Evolutionary conservation across 1,139 yeast species (phyloP).

Genomic region (Pichia norvegensis): DNA sequence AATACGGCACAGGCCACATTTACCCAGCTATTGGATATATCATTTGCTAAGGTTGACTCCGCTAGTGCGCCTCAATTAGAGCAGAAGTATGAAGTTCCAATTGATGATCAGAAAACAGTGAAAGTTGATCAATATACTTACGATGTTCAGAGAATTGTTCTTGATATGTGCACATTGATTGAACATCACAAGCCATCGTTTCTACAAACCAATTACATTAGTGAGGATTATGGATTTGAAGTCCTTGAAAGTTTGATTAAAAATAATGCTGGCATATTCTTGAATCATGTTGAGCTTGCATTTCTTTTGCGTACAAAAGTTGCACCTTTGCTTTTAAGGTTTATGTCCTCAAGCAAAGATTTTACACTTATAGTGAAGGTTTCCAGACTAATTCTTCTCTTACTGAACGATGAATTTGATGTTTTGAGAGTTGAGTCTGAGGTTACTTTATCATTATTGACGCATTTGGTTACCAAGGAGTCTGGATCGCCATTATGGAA

Average conservation of each 20-base stretch:
- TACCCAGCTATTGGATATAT: conserved; percentile 70
- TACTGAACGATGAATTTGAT: conserved; percentile 53
- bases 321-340: conserved; percentile 66
- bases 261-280: conserved; percentile 51
- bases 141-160: conserved; percentile 63
- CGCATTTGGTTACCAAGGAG: conserved; percentile 51
- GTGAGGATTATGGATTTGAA: conserved; percentile 69
- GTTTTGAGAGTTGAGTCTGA: conserved; percentile 71
- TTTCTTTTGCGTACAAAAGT: conserved; percentile 57
- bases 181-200: conserved; percentile 52
- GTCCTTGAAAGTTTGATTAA: conserved; percentile 59
- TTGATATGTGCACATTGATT: conserved; percentile 62
- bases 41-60: conserved; percentile 53
- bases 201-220: conserved; percentile 45
- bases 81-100: conserved; percentile 22
- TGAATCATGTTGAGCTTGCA: conserved; percentile 55
- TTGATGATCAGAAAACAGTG: conserved; percentile 39
- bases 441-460: conserved; percentile 64
- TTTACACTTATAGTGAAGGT: conserved; percentile 69
- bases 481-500: conserved; percentile 59
- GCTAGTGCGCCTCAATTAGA: conserved; percentile 14
- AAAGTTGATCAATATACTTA: conserved; percentile 46
- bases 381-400: conserved; percentile 56
- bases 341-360: conserved; percentile 52
- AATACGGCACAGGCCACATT: conserved; percentile 92